Base-by-base conservation (phyloP, 208 protist species). In the Trypanosoma grayi region DNA sequence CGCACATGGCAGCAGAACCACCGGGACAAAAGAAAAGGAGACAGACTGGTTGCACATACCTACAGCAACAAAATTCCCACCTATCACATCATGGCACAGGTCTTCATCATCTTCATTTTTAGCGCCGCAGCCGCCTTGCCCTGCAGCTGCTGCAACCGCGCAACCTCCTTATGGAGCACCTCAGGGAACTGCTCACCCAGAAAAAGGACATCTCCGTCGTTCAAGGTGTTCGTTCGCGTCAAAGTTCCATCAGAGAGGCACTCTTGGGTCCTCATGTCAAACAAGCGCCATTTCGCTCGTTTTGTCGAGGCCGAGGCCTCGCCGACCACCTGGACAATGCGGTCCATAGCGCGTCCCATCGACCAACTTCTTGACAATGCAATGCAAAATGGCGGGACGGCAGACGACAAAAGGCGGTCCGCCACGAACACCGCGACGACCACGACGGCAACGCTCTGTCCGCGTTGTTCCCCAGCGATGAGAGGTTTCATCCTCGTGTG, bases 81-180 rank as follows among this genome's bases (percentile, higher is more conserved):
- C 16, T 3, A n/a, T 61, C 37, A 90, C 86, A 90, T 88, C 4
- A 87, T 45, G 11, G 25, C 30, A 55, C 86, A 90, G 67, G 78
- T 74, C 60, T 81, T 83, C 71, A 86, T 73, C 68, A 77, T 76
- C 27, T 75, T 77, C 34, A 74, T 51, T 36, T 60, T 60, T 43
- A 89, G 64, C 22, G 67, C 81, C 10, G 67, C 34, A 55, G 68
- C 60, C 25, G 76, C 73, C 51, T 76, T 87, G n/a, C 85, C 85
- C 10, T 77, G 82, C 37, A 83, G 30, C 27, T 13, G 31, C 4
- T 55, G 53, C 24, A 92, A 39, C 6, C 71, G 59, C 13, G 69
- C 68, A 60, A 88, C 52, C 63, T 88, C 85, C 6, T 36, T 40
- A 45, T 59, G 60, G 53, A 92, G 36, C 20, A 60, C 56, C 1